Conservation (phyloP, 106 monocot genomes). For the Agapanthus africanus region DNA sequence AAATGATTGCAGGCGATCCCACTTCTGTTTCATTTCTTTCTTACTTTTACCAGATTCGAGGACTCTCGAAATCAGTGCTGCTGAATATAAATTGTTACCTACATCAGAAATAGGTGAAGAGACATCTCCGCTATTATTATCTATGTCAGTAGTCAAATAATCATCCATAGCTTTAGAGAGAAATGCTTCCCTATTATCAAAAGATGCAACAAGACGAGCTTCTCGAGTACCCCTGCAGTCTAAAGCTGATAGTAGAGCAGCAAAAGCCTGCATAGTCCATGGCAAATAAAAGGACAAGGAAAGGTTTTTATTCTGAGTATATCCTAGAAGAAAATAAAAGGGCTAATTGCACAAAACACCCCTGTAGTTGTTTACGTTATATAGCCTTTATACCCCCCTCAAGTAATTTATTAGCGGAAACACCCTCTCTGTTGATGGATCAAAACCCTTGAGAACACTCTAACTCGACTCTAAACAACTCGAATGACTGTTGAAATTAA, state of each 20-base stretch:
- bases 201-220: constrained; percentile 57
- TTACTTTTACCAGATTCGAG: constrained; percentile 29
- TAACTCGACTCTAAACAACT: no score
- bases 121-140: constrained; percentile 47
- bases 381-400: no score
- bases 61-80: constrained; percentile 15
- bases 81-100: constrained; percentile 37
- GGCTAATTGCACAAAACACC: no score
- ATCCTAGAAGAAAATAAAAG: neutral
- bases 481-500: no score
- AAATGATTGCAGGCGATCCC: constrained; percentile 71
- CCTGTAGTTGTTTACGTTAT: no score
- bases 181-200: constrained; percentile 50
- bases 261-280: constrained; percentile 47
- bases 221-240: constrained; percentile 78
- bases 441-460: no score
- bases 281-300: neutral
- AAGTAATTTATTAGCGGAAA: neutral
- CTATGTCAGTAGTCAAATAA: constrained; percentile 16
- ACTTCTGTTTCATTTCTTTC: constrained; percentile 46
- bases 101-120: constrained; percentile 84
- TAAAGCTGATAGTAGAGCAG: constrained; percentile 52
- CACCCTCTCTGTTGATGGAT: no score
- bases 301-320: neutral
- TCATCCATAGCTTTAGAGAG: constrained; percentile 58